phyloP scores from a whole-genome alignment of 352 stramenopile genomes.

The Globisporangium alternatum region DNA sequence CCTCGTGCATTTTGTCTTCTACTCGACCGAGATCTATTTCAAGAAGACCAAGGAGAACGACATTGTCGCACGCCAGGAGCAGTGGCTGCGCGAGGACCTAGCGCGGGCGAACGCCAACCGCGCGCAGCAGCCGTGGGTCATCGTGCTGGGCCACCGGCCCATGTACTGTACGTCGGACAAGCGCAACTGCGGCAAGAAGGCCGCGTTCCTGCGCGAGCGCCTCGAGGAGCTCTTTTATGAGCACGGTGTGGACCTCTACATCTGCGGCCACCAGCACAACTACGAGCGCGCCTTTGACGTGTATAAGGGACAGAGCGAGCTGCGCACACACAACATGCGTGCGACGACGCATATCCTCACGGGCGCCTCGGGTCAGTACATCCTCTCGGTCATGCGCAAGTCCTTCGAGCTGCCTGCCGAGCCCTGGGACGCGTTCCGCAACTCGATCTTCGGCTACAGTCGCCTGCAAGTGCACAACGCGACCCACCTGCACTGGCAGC shows the following conservation, averaged over 20 bases:
- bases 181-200: constrained; percentile 64
- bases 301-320: constrained; percentile 57
- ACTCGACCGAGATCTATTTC: constrained; percentile 90
- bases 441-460: constrained; percentile 87
- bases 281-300: constrained; percentile 88
- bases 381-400: constrained; percentile 78
- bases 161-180: constrained; percentile 89
- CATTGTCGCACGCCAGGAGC: constrained; percentile 57
- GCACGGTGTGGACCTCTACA: constrained; percentile 83
- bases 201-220: constrained; percentile 49
- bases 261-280: constrained; percentile 90
- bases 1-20: constrained; percentile 83
- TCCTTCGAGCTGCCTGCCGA: constrained; percentile 57
- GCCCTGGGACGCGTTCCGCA: constrained; percentile 82
- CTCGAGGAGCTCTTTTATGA: constrained; percentile 82
- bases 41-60: constrained; percentile 50
- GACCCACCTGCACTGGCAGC: constrained; percentile 88
- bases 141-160: constrained; percentile 82
- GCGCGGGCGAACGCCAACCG: constrained; percentile 62
- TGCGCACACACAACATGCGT: constrained; percentile 75
- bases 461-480: constrained; percentile 81
- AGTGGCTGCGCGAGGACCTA: constrained; percentile 66
- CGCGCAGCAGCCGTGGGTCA: constrained; percentile 65
- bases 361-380: constrained; percentile 83
- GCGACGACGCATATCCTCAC: constrained; percentile 89